A percentile compares a stretch with the other conserved stretches of the same genome.
These are phyloP conservation scores for Pleurotus ostreatus DNA, from an alignment of 768 basidiomycete genomes.

Conservation along the genomic window DNA sequence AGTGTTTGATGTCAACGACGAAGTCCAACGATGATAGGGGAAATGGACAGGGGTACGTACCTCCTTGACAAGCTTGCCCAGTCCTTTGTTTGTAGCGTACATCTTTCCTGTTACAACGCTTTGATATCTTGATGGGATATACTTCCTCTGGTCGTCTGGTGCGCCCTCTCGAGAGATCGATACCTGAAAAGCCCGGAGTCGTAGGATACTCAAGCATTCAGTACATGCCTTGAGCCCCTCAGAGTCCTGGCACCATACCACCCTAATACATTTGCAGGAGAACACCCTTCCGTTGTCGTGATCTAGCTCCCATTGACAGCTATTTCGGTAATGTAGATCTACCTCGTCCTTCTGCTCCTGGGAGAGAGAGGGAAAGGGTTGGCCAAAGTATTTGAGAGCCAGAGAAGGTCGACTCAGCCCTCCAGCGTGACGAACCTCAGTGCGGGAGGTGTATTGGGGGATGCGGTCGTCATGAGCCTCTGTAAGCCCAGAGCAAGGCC, in stretches of 20 bases:
- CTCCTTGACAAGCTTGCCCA: neutral
- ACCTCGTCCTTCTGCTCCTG: neutral
- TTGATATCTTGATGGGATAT: neutral
- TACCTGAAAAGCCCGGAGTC: neutral
- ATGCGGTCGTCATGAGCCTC: neutral
- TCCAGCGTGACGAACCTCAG: neutral
- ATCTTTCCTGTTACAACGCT: neutral
- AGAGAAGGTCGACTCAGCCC: neutral
- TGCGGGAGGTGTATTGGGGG: neutral
- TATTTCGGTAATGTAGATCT: neutral
- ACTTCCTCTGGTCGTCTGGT: neutral
- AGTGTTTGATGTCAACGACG: neutral
- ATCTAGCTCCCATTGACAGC: neutral
- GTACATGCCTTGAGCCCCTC: neutral
- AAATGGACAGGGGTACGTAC: neutral
- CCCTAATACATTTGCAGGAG: neutral
- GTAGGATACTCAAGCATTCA: neutral
- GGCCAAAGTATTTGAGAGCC: neutral
- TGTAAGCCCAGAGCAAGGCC: neutral
- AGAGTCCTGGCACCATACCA: neutral
- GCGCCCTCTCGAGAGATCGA: neutral
- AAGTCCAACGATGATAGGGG: neutral
- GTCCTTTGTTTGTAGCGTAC: neutral
- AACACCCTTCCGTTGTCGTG: neutral
- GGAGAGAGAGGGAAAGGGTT: neutral